phyloP scores from a whole-genome alignment of 495 filamentous ascomycete genomes.

The Aspergillus egyptiacus region DNA sequence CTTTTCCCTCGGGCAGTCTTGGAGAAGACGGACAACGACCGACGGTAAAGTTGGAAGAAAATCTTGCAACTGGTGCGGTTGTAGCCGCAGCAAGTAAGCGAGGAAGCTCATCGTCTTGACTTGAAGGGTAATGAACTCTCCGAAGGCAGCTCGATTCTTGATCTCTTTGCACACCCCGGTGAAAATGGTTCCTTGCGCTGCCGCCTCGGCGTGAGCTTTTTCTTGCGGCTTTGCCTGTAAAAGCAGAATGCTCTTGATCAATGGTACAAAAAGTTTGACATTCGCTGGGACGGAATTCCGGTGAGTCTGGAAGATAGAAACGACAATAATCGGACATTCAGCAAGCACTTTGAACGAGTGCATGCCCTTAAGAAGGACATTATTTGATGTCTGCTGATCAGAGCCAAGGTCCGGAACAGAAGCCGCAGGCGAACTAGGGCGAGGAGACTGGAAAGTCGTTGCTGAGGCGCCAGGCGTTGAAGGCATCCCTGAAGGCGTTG shows the following conservation, averaged over 20 bases:
- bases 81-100: conserved; percentile 85
- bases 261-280: conserved; percentile 85
- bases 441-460: conserved; percentile 75
- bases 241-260: conserved; percentile 84
- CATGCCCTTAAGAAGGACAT: conserved; percentile 83
- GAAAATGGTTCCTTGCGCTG: conserved; percentile 68
- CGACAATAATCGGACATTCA: conserved; percentile 97
- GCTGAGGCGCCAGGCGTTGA: conserved; percentile 69
- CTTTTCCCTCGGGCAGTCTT: conserved; percentile 91
- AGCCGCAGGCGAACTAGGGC: conserved; percentile 82
- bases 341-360: conserved; percentile 98
- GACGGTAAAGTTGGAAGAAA: conserved; percentile 83
- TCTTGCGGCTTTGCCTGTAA: conserved; percentile 92
- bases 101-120: conserved; percentile 99
- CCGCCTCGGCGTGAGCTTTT: conserved; percentile 81
- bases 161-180: conserved; percentile 92
- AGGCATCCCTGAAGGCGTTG: conserved; percentile 60
- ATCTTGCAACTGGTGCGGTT: conserved; percentile 79
- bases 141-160: conserved; percentile 88
- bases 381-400: conserved; percentile 68
- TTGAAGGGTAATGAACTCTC: conserved; percentile 94
- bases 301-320: conserved; percentile 95
- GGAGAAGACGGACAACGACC: conserved; percentile 84
- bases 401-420: conserved; percentile 67
- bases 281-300: conserved; percentile 70